These are phyloP conservation scores for Toxicodendron radicans DNA, from an alignment of 345 rosid genomes.

Conservation along the genomic window DNA sequence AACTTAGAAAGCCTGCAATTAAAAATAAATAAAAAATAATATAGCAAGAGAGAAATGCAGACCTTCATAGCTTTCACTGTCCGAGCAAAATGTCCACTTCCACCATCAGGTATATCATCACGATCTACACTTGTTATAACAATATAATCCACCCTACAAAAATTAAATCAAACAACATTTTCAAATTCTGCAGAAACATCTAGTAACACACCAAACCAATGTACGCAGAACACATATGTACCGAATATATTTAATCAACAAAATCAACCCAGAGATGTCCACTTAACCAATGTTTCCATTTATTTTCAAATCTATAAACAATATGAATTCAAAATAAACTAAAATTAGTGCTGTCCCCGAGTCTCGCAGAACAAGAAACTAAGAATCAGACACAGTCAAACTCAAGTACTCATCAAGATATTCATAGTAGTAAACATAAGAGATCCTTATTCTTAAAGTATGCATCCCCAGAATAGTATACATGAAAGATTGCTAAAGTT, in stretches of 20 bases:
- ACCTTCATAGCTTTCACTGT: slow-evolving; percentile 96
- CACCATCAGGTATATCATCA: slow-evolving; percentile 96
- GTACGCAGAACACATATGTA: background rate
- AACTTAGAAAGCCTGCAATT: background rate
- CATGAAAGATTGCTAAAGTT: background rate
- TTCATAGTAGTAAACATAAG: background rate
- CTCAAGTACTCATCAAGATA: background rate
- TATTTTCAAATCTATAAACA: too few relatives aligned
- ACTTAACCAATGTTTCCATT: background rate
- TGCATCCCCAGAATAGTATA: background rate
- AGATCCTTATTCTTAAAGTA: background rate
- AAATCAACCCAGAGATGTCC: background rate
- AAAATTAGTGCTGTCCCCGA: background rate
- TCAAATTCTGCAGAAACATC: background rate
- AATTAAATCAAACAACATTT: background rate
- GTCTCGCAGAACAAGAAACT: background rate
- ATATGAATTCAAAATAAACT: background rate
- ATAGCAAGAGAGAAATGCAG: slow-evolving; percentile 12
- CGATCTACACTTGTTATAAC: slow-evolving; percentile 98
- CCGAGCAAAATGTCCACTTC: slow-evolving; percentile 96
- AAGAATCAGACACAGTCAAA: background rate
- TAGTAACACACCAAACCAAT: background rate
- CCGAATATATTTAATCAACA: background rate
- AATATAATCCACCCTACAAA: slow-evolving; percentile 87
- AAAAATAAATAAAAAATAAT: slow-evolving; percentile 1